Conservation (phyloP, 2,329 filamentous ascomycete species). For the Monosporascus sp. region DNA sequence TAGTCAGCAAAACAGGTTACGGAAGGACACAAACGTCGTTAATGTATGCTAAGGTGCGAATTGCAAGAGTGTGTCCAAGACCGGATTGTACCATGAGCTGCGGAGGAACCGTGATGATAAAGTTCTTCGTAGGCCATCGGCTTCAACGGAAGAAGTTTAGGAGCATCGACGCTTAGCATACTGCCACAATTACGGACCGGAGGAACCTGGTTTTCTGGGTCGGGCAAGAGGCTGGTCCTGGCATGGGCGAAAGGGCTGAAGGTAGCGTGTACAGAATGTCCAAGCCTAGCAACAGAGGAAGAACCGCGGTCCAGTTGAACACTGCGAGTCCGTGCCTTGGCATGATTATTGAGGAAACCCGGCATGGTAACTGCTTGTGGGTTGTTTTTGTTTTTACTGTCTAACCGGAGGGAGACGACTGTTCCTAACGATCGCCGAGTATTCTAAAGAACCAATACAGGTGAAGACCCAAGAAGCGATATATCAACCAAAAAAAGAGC, state of each 20-base stretch:
- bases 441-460: slow-evolving; percentile 30
- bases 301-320: slow-evolving; percentile 38
- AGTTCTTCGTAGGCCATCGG: slow-evolving; percentile 45
- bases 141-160: slow-evolving; percentile 38
- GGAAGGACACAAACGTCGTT: slow-evolving; percentile 6
- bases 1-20: slow-evolving; percentile 30
- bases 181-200: slow-evolving; percentile 39
- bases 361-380: slow-evolving; percentile 28
- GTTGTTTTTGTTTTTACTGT: slow-evolving; percentile 15
- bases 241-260: slow-evolving; percentile 22
- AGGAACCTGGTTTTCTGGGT: slow-evolving; percentile 30
- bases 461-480: slow-evolving; percentile 39
- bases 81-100: slow-evolving; percentile 16
- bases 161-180: slow-evolving; percentile 48
- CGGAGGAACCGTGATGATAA: slow-evolving; percentile 23
- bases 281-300: slow-evolving; percentile 4
- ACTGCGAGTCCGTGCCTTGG: slow-evolving; percentile 42
- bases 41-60: slow-evolving; percentile 13
- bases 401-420: slow-evolving; percentile 21
- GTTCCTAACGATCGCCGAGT: slow-evolving; percentile 29
- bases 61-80: slow-evolving; percentile 19
- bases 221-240: slow-evolving; percentile 30
- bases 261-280: slow-evolving; percentile 10
- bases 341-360: slow-evolving; percentile 38
- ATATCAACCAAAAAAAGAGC: slow-evolving; percentile 37